Percentiles rank a stretch among this genome's conserved stretches.
Evolutionary conservation across 192 early-diverging fungal genomes (phyloP).

Genomic region (Diversispora eburnea): DNA sequence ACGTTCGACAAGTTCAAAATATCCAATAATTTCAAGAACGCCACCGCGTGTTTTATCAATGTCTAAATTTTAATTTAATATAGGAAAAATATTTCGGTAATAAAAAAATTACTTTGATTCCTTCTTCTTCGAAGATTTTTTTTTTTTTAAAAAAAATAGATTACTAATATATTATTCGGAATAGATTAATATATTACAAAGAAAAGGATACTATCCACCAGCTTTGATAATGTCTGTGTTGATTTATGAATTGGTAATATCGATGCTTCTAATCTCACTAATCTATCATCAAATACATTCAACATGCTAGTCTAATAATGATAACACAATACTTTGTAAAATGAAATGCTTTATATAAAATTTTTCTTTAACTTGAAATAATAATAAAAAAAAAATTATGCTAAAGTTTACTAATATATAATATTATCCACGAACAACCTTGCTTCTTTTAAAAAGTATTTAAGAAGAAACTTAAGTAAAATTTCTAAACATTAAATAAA

Average conservation of each 20-base stretch:
- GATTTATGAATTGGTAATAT: constrained; percentile 78
- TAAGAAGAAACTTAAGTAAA: not conserved
- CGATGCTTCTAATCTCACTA: constrained; percentile 66
- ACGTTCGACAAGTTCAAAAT: constrained; percentile 62
- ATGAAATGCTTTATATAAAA: not conserved
- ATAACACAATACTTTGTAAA: not conserved
- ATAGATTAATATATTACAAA: not conserved
- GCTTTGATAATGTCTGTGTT: constrained; percentile 67
- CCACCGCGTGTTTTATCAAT: constrained; percentile 60
- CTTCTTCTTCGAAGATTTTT: too few species aligned
- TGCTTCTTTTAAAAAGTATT: too few species aligned
- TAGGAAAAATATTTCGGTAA: not conserved
- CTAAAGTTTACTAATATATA: not conserved
- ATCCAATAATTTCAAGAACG: constrained; percentile 59
- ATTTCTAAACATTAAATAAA: not conserved
- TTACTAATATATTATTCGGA: not conserved
- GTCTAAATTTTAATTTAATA: constrained; percentile 41
- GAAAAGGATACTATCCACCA: constrained; percentile 63
- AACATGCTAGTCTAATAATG: constrained; percentile 59
- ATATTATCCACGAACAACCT: not conserved
- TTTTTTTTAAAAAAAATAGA: not conserved
- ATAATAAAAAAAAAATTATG: not conserved
- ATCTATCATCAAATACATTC: constrained; percentile 69
- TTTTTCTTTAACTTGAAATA: not conserved
- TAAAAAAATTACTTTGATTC: not conserved